Evolutionary conservation across 805 yeast species (phyloP).

Genomic region (Gaillardinia entomophila): DNA sequence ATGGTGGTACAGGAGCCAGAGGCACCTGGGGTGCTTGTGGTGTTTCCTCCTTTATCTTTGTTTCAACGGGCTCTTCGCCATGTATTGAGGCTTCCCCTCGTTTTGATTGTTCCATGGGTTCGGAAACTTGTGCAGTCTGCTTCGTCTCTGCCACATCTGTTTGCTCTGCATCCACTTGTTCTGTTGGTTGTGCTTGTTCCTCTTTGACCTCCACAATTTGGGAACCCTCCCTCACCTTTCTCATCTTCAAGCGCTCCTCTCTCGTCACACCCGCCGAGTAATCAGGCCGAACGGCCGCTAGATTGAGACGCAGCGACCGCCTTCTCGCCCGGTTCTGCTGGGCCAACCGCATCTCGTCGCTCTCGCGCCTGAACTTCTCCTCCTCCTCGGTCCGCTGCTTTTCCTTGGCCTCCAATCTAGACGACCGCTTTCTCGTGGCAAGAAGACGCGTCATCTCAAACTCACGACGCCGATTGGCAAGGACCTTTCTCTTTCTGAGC

Average conservation of each 20-base stretch:
- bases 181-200: too few species aligned
- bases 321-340: slow-evolving; percentile 37
- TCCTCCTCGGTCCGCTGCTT: slow-evolving; percentile 47
- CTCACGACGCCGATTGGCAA: slow-evolving; percentile 54
- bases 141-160: too few species aligned
- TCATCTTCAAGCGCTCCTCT: slow-evolving; percentile 26
- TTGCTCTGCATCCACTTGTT: too few species aligned
- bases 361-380: slow-evolving; percentile 39
- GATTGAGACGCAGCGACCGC: slow-evolving; percentile 21
- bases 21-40: too few species aligned
- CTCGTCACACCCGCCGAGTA: slow-evolving; percentile 22
- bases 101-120: too few species aligned
- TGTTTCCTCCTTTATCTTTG: too few species aligned
- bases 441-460: slow-evolving; percentile 57
- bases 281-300: slow-evolving; percentile 9
- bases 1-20: too few species aligned
- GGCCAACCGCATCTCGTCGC: slow-evolving; percentile 39
- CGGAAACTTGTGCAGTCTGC: too few species aligned
- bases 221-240: slow-evolving; percentile 30
- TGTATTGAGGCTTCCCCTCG: too few species aligned
- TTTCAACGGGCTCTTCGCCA: too few species aligned
- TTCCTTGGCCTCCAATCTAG: slow-evolving; percentile 64
- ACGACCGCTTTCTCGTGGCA: slow-evolving; percentile 67
- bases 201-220: too few species aligned
- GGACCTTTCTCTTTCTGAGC: slow-evolving; percentile 46